Conservation (phyloP, 192 early-diverging fungal genomes). For the Backusella macrospora region DNA sequence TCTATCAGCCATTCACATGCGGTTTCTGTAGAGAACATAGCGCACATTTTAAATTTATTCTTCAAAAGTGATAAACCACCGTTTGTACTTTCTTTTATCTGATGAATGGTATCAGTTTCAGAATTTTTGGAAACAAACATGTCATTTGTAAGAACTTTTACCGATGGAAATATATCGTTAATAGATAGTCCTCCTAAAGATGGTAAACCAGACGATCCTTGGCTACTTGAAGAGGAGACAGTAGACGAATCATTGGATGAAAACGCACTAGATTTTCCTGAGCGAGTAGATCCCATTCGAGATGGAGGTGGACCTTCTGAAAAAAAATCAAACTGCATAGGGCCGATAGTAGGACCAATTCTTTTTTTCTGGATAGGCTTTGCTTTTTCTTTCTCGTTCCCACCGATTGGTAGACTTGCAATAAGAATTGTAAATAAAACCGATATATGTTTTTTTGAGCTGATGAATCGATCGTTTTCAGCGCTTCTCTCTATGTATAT, state of each 20-base stretch:
- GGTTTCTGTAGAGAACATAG: constrained; percentile 16
- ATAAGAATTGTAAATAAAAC: constrained; percentile 47
- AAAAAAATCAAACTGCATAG: background rate
- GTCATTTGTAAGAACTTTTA: background rate
- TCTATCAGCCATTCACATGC: constrained; percentile 53
- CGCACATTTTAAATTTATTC: constrained; percentile 14
- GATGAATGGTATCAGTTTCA: background rate
- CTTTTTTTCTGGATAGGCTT: background rate
- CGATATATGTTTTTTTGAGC: constrained; percentile 38
- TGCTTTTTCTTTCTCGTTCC: background rate
- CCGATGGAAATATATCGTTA: background rate
- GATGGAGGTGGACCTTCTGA: background rate
- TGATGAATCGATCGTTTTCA: constrained; percentile 49
- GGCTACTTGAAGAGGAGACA: background rate
- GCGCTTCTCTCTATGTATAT: constrained; percentile 43
- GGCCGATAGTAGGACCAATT: background rate
- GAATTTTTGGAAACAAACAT: background rate
- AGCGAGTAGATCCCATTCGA: background rate
- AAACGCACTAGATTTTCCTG: background rate
- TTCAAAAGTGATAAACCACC: background rate
- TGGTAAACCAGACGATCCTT: background rate
- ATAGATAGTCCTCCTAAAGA: constrained; percentile 6
- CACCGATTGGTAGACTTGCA: constrained; percentile 43
- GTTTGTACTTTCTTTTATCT: background rate
- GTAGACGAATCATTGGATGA: background rate